phyloP scores from a whole-genome alignment of 768 basidiomycete genomes.

The Amanita brunnescens region DNA sequence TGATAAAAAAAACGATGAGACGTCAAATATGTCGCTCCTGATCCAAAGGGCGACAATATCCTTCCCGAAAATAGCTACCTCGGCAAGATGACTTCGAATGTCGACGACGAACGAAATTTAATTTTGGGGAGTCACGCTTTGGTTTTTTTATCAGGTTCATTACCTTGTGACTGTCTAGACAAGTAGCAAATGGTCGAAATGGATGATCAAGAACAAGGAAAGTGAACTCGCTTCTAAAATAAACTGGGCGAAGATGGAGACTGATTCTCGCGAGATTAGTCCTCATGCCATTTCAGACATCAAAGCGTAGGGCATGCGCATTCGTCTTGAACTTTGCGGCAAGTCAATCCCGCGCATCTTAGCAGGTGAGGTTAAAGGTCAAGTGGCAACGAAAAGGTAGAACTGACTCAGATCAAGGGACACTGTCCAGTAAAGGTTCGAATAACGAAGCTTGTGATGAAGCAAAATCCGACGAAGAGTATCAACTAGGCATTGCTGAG shows the following conservation, averaged over 20 bases:
- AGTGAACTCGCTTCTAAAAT: constrained; percentile 23
- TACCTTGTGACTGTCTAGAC: constrained; percentile 18
- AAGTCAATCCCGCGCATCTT: background rate
- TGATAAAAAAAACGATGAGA: constrained; percentile 3
- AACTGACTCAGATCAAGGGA: background rate
- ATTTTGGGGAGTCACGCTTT: constrained; percentile 35
- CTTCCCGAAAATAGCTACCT: background rate
- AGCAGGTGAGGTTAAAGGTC: background rate
- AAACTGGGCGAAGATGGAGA: constrained; percentile 26
- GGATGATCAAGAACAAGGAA: constrained; percentile 28
- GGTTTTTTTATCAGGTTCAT: constrained; percentile 29
- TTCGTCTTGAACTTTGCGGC: constrained; percentile 3
- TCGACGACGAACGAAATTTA: constrained; percentile 23
- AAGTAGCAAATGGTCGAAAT: constrained; percentile 27
- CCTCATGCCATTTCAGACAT: constrained; percentile 22
- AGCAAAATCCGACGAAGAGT: too few relatives aligned
- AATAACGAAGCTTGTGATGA: too few relatives aligned
- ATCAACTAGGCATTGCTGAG: too few relatives aligned
- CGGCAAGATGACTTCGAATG: constrained; percentile 12
- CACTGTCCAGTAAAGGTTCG: background rate
- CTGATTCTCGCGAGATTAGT: constrained; percentile 21
- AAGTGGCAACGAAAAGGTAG: background rate
- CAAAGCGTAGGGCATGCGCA: constrained; percentile 11
- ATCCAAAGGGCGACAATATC: constrained; percentile 18
- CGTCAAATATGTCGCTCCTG: constrained; percentile 20